Conservation (phyloP, 495 filamentous ascomycete genomes). For the Tuber borchii region DNA sequence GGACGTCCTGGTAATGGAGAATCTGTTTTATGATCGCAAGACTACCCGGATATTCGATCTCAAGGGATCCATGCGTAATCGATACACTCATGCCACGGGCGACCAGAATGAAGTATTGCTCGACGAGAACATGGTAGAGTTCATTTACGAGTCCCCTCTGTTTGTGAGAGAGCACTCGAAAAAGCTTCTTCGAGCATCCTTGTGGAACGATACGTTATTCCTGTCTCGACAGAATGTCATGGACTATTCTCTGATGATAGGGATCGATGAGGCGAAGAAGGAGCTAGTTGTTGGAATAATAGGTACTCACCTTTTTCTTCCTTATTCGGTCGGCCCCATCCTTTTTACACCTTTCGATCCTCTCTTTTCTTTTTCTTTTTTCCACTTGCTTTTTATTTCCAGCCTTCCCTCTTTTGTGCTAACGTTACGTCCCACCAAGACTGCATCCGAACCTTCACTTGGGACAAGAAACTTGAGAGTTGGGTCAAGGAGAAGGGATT, state of each 20-base stretch:
- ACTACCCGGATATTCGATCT: conserved; percentile 93
- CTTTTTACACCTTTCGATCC: neutral
- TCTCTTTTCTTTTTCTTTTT: neutral
- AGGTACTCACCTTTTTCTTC: conserved; percentile 23
- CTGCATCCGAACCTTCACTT: conserved; percentile 96
- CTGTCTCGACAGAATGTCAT: conserved; percentile 88
- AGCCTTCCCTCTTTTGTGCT: neutral
- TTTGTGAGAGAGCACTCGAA: conserved; percentile 83
- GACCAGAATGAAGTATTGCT: conserved; percentile 93
- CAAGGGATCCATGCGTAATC: conserved; percentile 97
- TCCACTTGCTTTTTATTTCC: neutral
- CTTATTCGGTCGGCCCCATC: neutral
- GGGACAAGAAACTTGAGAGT: conserved; percentile 97
- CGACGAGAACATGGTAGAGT: conserved; percentile 99
- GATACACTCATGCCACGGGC: conserved; percentile 88
- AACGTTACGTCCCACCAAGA: conserved; percentile 47
- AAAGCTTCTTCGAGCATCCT: conserved; percentile 62
- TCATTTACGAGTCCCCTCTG: conserved; percentile 93
- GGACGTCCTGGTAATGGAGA: conserved; percentile 94
- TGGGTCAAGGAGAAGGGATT: conserved; percentile 98
- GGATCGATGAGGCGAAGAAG: conserved; percentile 79
- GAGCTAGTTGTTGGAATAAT: conserved; percentile 97
- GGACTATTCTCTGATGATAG: conserved; percentile 98
- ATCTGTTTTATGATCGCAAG: conserved; percentile 91
- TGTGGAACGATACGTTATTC: conserved; percentile 97